These are phyloP conservation scores for Rhizopogon vinicolor DNA, from an alignment of 768 basidiomycete species.

Conservation along the genomic window DNA sequence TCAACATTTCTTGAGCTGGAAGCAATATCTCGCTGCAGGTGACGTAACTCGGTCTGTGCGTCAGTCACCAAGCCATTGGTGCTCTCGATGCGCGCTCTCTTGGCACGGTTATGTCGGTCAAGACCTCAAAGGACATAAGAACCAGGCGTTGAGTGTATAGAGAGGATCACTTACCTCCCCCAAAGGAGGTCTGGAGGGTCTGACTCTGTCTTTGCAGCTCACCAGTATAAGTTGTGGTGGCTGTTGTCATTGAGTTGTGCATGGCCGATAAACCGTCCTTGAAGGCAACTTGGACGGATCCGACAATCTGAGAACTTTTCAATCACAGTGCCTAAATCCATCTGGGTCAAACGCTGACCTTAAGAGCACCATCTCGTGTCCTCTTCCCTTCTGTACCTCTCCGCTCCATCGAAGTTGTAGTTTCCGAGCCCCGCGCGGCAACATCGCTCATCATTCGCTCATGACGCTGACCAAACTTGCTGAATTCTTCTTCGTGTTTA, in stretches of 20 bases:
- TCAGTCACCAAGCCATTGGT: slow-evolving; percentile 45
- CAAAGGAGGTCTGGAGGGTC: slow-evolving; percentile 37
- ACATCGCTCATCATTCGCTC: slow-evolving; percentile 38
- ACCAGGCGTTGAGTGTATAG: background rate
- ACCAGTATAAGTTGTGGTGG: slow-evolving; percentile 45
- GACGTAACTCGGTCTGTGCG: slow-evolving; percentile 47
- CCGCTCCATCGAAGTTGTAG: slow-evolving; percentile 38
- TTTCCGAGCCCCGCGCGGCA: slow-evolving; percentile 36
- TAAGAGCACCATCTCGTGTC: slow-evolving; percentile 51
- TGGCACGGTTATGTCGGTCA: slow-evolving; percentile 56
- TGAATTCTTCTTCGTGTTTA: slow-evolving; percentile 47
- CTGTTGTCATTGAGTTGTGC: slow-evolving; percentile 38
- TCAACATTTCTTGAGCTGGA: slow-evolving; percentile 48
- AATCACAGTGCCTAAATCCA: slow-evolving; percentile 9
- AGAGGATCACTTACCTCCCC: slow-evolving; percentile 13
- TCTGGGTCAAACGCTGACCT: slow-evolving; percentile 38
- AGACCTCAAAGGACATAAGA: slow-evolving; percentile 37
- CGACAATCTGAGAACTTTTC: slow-evolving; percentile 32
- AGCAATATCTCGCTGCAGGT: slow-evolving; percentile 45
- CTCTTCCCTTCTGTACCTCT: slow-evolving; percentile 47
- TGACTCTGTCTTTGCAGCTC: slow-evolving; percentile 48
- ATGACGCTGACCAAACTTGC: slow-evolving; percentile 45
- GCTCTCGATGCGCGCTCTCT: slow-evolving; percentile 63
- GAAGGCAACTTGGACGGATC: slow-evolving; percentile 34
- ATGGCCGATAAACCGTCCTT: slow-evolving; percentile 40